Base-by-base conservation (phyloP, 208 protist genomes). In the Leishmania mexicana region DNA sequence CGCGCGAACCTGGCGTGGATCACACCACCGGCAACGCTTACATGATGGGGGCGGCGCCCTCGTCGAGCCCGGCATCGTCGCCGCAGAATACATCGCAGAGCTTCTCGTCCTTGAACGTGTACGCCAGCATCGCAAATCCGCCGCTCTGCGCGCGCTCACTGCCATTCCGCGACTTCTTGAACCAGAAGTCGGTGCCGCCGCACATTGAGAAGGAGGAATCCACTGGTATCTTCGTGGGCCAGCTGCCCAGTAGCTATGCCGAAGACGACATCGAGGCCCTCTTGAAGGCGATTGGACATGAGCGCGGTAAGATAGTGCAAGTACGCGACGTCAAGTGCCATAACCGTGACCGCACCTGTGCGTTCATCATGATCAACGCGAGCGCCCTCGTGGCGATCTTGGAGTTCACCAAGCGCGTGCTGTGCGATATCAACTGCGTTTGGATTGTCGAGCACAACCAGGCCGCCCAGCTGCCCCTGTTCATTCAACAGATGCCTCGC, bases 261-360 rank as follows among this genome's bases (percentile, higher is more conserved):
- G 91, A 95, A 73, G 85, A 92, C 28, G 93, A 96, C 67, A 94
- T 93, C 51, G 87, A 93, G 62, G 89, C 87, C 2, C 84, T 96
- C 8, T 85, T 96, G 35, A 88, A 89, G 65, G 88, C 89, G 2
- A 91, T 96, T 67, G 93, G 88, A 49, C 83, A 83, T 42, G 86
- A 92, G 72, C 76, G 84, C 42, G 87, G 87, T 17, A 83, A 89
- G 49, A 54, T 79, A 7, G 89, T 96, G 70, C 87, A 94, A 73
- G 89, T 95, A 21, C 87, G 90, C 51, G 91, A 95, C 74, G 91
- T 96, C 64, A 96, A 96, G 84, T 90, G 87, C 70, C 93, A 96
- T 84, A 89, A 90, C 77, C 87, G 89, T n/a, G 91, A 94, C 70
- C 91, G 90, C 19, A 95, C 93, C 8, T 96, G 93, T 76, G 93